Evolutionary conservation across 163 green algal species (phyloP).

Genomic region (Scenedesmus sp.): DNA sequence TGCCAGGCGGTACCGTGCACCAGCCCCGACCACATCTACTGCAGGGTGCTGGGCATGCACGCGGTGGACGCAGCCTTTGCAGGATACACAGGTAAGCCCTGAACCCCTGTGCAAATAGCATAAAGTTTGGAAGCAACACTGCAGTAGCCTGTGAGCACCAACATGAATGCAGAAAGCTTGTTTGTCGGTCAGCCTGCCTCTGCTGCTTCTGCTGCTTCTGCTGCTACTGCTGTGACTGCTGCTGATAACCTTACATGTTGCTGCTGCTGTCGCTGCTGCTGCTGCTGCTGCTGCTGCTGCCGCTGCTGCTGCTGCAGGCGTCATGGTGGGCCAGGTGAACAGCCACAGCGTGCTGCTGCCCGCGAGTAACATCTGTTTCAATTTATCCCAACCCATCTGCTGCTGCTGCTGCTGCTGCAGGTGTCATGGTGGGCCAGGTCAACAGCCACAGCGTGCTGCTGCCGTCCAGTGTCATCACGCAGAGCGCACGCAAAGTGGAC

Average conservation of each 20-base stretch:
- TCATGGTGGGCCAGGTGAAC: constrained; percentile 89
- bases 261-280: constrained; percentile 62
- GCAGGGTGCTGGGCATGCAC: constrained; percentile 87
- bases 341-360: constrained; percentile 94
- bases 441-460: constrained; percentile 95
- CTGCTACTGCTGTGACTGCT: no score
- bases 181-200: not conserved
- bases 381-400: not conserved
- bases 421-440: constrained; percentile 83
- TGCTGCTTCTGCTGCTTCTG: not conserved
- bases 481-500: constrained; percentile 68
- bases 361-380: constrained; percentile 74
- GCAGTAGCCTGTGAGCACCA: not conserved
- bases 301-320: constrained; percentile 67
- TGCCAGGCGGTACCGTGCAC: constrained; percentile 77
- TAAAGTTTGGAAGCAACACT: not conserved
- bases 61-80: constrained; percentile 91
- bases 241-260: not conserved
- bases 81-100: constrained; percentile 73
- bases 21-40: constrained; percentile 90
- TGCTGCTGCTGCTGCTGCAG: constrained; percentile 68
- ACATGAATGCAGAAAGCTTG: no score
- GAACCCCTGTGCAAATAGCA: not conserved
- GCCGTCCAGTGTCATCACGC: constrained; percentile 88
- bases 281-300: constrained; percentile 60